Base-by-base conservation (phyloP, 345 rosid species). In the Carallia pectinifolia region DNA sequence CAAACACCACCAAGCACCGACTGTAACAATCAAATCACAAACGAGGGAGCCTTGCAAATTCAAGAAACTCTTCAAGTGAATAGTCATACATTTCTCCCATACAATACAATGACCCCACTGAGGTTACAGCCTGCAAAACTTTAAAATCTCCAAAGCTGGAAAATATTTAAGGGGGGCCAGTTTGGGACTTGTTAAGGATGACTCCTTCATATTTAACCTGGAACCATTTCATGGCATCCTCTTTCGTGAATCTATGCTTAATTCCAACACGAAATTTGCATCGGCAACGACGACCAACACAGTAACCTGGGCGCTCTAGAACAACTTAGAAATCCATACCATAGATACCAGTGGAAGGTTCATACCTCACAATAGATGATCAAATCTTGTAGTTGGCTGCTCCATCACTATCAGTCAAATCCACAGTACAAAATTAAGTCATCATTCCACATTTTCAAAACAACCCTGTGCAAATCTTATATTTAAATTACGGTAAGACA, bases 181-280 rank as follows among this genome's bases (percentile, higher is more conserved):
- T 88, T 40, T 86, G 90, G 59, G 88, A 76, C 80, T 84, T 84
- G 83, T 86, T 90, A 63, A 92, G 97, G 87, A 92, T 90, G 62
- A 90, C 94, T 8, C 94, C 96, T 81, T 90, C 97, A 68, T 92
- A 90, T 77, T 92, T 92, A 70, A 90, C 92, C 60, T 87, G 94
- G 81, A 92, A 92, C 97, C 97, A 92, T 60, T 90, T 92, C 97
- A 92, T 92, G 6, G 97, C 90, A 74, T 92, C 94, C 58, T 92
- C 97, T 83, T 92, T 90, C 0, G 96, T 90, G 67, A 92, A 93
- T 75, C 97, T 85, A 44, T 92, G 97, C 53, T 84, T 96, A 68
- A 92, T 92, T 39, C 97, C 97, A 71, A 90, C 89, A 12, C 90
- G 88, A 2, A 94, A 55, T 83, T 90, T 88, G 90, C 96, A 90